Evolutionary conservation across 371 early-diverging fungal genomes (phyloP), one percentile per base, ranked within the genome.

Genomic region (Mucor plumbeus): DNA sequence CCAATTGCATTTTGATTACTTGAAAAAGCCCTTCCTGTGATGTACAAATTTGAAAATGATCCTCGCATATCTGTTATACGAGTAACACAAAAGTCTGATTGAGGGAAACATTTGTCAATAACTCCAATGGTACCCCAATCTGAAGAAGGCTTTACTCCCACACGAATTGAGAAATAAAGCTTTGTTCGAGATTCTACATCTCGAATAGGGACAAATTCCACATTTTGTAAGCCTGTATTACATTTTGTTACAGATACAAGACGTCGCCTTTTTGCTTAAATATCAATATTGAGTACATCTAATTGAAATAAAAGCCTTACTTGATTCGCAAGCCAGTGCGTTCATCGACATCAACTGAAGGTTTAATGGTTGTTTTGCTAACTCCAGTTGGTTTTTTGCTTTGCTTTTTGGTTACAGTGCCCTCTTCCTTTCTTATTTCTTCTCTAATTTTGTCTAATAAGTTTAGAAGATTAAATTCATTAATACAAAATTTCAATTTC

Each of bases 41-140:
- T 48, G 59, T 79, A 82, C 1, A 76, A 41, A 60, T 77, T 61
- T 0, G 66, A 53, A 55, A 69, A 44, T 13, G 35, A 9, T 10
- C 75, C 76, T 36, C 77, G 48, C 76, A 82, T 70, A 34, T 82
- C 70, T 4, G 75, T 77, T 0, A 82, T 36, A 9, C 76, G 69
- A 8, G 64, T 65, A 8, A 79, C 76, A 31, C 65, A 63, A 7
- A 77, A 69, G 21, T 73, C 64, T 36, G 61, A 57, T 1, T 58
- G 38, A 50, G 36, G 55, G 19, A 59, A 17, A n/a, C 58, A 61
- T 10, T 74, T 72, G 31, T 82, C 79, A 0, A 82, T 63, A 1
- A 82, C 66, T 4, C 79, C 82, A 17, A 73, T 70, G 0, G 82
- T 79, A 1, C 71, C 61, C 82, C 82, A 82, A 38, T 79, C 54